Base-by-base conservation (phyloP, 1,284 basidiomycete genomes). In the Tausonia pullulans region DNA sequence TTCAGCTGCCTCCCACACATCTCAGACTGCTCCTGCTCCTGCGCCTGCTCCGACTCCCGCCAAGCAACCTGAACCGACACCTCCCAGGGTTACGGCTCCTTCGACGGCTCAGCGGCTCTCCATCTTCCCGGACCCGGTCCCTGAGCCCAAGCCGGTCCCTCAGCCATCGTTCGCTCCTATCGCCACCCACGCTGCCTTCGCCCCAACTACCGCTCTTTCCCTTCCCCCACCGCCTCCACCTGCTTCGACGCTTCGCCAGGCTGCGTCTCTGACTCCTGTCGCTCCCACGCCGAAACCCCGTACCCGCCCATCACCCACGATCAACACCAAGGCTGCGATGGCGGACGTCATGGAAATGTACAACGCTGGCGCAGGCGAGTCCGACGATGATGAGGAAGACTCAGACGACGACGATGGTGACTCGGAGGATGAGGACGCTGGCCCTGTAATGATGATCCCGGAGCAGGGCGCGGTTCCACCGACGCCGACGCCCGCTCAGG, bases 331-430 rank as follows among this genome's bases (percentile, higher is more conserved):
- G 74, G 88, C 90, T 68, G 93, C 93, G 3, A 80, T 94, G 61
- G 87, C 84, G n/a, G 92, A 95, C 73, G 90, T 96, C 50, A 90
- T 90, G 77, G 87, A 86, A 65, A 89, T 96, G 85, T 94, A 91
- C 74, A 94, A 95, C 13, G 73, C 72, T 61, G 74, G 78, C 45
- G 79, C 82, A 53, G 69, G 70, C 54, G 69, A 74, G 11, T 74
- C 66, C 44, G 71, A 73, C 60, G 72, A 68, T 67, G 71, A 75
- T 53, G 68, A 66, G 13, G 69, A 68, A 5, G 74, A 76, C 53
- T 76, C 76, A 41, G 77, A 78, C 54, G 79, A 79, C 58, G 78
- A 77, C 10, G 78, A 79, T 7, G 71, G 70, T 9, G 71, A 71
- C 9, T 66, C 68, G 6, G 70, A 72, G 41, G 70, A 69, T 8